Base-by-base conservation (phyloP, 495 filamentous ascomycete genomes). In the Clavariopsis aquatica region DNA sequence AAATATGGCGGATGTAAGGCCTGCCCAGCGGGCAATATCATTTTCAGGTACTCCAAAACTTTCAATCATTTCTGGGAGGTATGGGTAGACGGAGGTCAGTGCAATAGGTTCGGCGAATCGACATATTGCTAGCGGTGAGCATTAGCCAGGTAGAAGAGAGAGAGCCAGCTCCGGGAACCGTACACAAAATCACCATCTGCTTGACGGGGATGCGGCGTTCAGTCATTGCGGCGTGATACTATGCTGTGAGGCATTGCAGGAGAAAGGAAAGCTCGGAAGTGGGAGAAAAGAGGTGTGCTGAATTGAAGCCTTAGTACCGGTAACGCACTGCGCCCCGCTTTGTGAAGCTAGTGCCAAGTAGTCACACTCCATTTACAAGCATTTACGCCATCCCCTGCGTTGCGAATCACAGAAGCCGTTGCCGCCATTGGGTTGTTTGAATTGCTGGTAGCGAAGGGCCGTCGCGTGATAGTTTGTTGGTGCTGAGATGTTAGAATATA, bases 61-160 rank as follows among this genome's bases (percentile, higher is more conserved):
- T 65, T 88, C 83, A 54, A 94, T 89, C 87, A 96, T 92, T 78
- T 92, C 93, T 24, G 89, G 90, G 38, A 98, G 82, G 73, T 98
- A 98, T 17, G 93, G 93, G 64, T 89, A 90, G 64, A 96, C 85
- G 9, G 89, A 92, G 5, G 92, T 96, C 66, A 92, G 78, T 24
- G 91, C 87, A 41, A 96, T 76, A 43, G 85, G 93, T 73, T 98
- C 93, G 53, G 92, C 90, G 71, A 98, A 93, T 68, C 93, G 85
- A 64, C 84, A 87, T 73, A 87, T 79, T 69, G 86, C 88, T 91
- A 57, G 15, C 65, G 46, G 29, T 24, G 19, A 1, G 12, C 23
- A 19, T 58, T 52, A 56, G 51, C 45, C 47, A 15, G 7, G 41
- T 19, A 55, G 29, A 23, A 31, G 38, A 24, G n/a, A 10, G 29